Conservation (phyloP, 805 yeast species). For the Sugiyamaella americana region DNA sequence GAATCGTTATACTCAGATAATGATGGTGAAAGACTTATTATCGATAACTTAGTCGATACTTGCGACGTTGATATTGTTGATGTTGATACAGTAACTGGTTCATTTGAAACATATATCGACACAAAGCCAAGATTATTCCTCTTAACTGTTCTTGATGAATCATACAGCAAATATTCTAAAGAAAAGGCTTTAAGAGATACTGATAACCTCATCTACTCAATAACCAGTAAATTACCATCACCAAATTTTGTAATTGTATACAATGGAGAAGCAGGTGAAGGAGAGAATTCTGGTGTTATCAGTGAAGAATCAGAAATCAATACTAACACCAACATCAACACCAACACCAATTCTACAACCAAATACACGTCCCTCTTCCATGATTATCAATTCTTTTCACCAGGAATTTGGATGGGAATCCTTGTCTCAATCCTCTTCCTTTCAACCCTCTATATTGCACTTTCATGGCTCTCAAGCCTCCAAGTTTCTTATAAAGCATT, state of each 20-base stretch:
- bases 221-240: conserved; percentile 29
- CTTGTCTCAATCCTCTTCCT: conserved; percentile 59
- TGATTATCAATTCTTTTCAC: conserved; percentile 63
- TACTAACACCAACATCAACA: conserved; percentile 1
- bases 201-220: conserved; percentile 26
- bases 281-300: conserved; percentile 2
- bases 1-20: not conserved
- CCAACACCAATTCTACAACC: conserved; percentile 8
- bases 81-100: conserved; percentile 39
- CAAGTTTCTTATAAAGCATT: conserved; percentile 78
- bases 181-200: conserved; percentile 13
- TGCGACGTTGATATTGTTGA: not conserved
- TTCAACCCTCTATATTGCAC: conserved; percentile 51
- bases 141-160: conserved; percentile 50
- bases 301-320: not conserved
- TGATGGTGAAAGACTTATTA: not conserved
- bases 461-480: conserved; percentile 63
- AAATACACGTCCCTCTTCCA: conserved; percentile 42
- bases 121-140: conserved; percentile 54
- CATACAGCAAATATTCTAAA: conserved; percentile 20
- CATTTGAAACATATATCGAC: conserved; percentile 54
- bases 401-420: conserved; percentile 74
- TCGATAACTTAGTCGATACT: not conserved
- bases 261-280: conserved; percentile 15
- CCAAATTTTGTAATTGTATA: conserved; percentile 32